These are phyloP conservation scores for Dothistroma septosporum DNA, from an alignment of 2,329 filamentous ascomycete genomes.

Conservation along the genomic window DNA sequence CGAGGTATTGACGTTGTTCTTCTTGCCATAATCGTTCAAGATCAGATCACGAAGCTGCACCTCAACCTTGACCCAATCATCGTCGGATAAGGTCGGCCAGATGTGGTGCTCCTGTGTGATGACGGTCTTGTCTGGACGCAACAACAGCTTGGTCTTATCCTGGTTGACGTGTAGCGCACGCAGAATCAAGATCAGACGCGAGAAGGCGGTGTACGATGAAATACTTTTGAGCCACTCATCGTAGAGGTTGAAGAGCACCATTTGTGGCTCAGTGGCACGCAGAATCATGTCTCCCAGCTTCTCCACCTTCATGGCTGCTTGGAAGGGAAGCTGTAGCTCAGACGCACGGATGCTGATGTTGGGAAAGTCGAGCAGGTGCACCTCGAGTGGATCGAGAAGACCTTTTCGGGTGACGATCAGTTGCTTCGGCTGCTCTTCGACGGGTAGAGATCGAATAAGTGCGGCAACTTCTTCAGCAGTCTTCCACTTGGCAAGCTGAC, in stretches of 20 bases:
- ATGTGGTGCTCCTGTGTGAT: constrained; percentile 99
- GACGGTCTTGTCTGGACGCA: constrained; percentile 94
- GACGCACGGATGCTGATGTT: constrained; percentile 98
- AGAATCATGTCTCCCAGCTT: constrained; percentile 99
- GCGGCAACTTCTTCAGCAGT: constrained; percentile 99
- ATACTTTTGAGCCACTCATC: constrained; percentile 99
- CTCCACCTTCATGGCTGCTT: constrained; percentile 99
- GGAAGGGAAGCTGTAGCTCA: constrained; percentile 94
- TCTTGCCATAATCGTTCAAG: constrained; percentile 97
- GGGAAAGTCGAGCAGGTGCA: constrained; percentile 95
- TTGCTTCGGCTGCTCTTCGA: constrained; percentile 98
- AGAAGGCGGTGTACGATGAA: constrained; percentile 97
- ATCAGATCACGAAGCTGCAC: constrained; percentile 92
- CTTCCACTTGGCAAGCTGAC: constrained; percentile 98
- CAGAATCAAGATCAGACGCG: constrained; percentile 85
- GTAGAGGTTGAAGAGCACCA: constrained; percentile 98
- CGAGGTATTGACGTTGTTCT: constrained; percentile 99
- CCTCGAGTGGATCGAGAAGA: constrained; percentile 91
- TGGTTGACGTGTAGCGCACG: constrained; percentile 95
- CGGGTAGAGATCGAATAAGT: constrained; percentile 87
- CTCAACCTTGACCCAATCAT: constrained; percentile 99
- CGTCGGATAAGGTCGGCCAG: constrained; percentile 89
- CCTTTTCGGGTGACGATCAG: constrained; percentile 97
- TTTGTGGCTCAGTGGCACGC: constrained; percentile 96
- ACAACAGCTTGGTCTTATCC: constrained; percentile 93